Conservation (phyloP, 176 grass and related monocot genomes). For the Aegilops sharonensis region DNA sequence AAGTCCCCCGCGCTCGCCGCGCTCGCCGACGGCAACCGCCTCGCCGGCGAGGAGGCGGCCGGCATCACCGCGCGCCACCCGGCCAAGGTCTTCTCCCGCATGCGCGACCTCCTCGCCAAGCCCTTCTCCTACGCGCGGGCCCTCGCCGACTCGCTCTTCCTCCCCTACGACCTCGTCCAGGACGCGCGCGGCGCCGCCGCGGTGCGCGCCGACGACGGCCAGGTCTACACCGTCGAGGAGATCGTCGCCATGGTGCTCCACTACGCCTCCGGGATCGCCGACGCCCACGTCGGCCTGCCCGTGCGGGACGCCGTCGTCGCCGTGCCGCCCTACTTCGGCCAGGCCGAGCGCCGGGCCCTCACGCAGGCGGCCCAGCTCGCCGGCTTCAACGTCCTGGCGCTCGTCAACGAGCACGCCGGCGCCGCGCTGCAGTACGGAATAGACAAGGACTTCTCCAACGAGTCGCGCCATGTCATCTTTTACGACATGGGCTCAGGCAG, state of each 20-base stretch:
- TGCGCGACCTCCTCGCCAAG: conserved; percentile 84
- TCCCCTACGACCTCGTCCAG: conserved; percentile 77
- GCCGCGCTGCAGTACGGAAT: conserved; percentile 97
- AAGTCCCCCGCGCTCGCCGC: conserved; percentile 89
- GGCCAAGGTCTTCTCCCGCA: conserved; percentile 74
- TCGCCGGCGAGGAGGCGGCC: conserved; percentile 87
- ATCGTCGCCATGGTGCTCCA: conserved; percentile 81
- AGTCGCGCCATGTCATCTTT: conserved; percentile 80
- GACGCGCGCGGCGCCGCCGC: conserved; percentile 74
- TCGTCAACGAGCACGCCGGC: conserved; percentile 94
- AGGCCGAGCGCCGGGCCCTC: conserved; percentile 78
- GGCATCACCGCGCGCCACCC: conserved; percentile 88
- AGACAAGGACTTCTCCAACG: conserved; percentile 93
- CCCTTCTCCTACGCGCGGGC: conserved; percentile 58
- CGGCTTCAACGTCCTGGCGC: conserved; percentile 81
- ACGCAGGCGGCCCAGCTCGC: conserved; percentile 84
- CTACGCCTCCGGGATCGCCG: conserved; percentile 70
- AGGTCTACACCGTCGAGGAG: conserved; percentile 78
- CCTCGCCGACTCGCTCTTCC: conserved; percentile 64
- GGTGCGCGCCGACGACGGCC: conserved; percentile 66
- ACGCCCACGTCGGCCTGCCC: conserved; percentile 62
- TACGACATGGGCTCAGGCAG: conserved; percentile 97
- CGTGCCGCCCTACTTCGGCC: conserved; percentile 86
- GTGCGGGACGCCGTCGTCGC: conserved; percentile 86
- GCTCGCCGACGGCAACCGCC: conserved; percentile 67